Evolutionary conservation across 1,284 basidiomycete species (phyloP), one percentile per base, ranked within the genome.

Genomic region (Microbotryomycetes sp.): DNA sequence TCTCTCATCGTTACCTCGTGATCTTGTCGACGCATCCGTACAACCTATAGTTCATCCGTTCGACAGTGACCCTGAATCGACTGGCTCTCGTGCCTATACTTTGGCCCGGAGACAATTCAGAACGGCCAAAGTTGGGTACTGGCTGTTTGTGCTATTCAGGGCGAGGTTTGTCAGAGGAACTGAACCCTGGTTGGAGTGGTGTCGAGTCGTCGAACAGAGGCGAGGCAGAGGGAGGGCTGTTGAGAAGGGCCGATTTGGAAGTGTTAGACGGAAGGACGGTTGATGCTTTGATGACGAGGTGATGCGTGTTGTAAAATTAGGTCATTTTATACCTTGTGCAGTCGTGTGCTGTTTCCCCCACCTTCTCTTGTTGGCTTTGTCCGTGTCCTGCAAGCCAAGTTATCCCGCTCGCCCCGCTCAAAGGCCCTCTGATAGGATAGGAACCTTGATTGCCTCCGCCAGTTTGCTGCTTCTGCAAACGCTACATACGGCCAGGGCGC

Each of bases 121-220:
- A 4, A 68, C 76, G 3, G 76, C 77, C n/a, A 65, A 58, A 24
- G 26, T 78, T 1, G 80, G 81, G 63, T 71, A 75, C 54, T 63
- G 67, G 59, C 54, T 79, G 3, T 82, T 82, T 66, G 59, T 57
- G 2, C 47, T 73, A 4, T 62, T 75, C 2, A 62, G 72, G 0
- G 81, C 80, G 7, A 73, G 78, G 28, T 76, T 80, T 45, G 79
- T 82, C 0, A 59, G 52, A 4, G 82, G 80, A 2, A 73, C 76
- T 21, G 81, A 81, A 65, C 81, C 82, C 1, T 83, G 81, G 81
- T 72, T 70, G 45, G 69, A 76, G 18, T 82, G 81, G 81, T 41
- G 35, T 41, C 9, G 35, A 18, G 11, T 41, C 18, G 35, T 41
- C 18, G 35, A 41, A 9, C 9, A 41, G 35, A 41, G 35, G 18